Evolutionary conservation across 345 rosid species (phyloP).

Genomic region (Psidium guajava): DNA sequence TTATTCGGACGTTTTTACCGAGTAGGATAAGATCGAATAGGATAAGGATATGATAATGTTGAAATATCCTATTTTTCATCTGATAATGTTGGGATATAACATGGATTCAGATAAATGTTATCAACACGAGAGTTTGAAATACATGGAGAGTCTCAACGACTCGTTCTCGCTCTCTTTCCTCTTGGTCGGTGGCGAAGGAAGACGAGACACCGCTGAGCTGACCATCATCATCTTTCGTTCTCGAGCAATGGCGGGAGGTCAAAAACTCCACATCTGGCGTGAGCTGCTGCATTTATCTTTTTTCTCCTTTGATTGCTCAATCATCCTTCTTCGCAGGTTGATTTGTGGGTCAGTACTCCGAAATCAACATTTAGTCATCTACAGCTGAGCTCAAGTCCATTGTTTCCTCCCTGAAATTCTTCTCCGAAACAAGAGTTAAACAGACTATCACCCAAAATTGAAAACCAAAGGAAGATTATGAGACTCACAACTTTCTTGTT

Average conservation of each 20-base stretch:
- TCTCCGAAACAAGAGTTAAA: background rate
- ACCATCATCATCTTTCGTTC: no score
- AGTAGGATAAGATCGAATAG: background rate
- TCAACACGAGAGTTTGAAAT: background rate
- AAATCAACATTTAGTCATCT: conserved; percentile 19
- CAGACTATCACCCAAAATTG: background rate
- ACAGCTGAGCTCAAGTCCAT: conserved; percentile 13
- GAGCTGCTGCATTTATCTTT: no score
- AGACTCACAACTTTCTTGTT: conserved; percentile 24
- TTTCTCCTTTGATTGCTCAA: no score
- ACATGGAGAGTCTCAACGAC: background rate
- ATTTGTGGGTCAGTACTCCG: background rate
- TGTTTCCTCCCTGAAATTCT: background rate
- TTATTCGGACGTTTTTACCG: background rate
- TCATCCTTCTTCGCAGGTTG: background rate
- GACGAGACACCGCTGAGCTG: rapidly evolving
- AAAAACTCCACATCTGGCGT: no score
- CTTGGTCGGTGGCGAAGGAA: background rate
- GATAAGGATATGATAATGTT: background rate
- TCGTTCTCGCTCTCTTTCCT: background rate
- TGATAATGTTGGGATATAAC: background rate
- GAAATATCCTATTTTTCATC: background rate
- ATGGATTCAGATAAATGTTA: background rate
- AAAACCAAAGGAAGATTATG: background rate
- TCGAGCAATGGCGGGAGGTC: no score